These are phyloP conservation scores for Colletotrichum sp. DNA, from an alignment of 2,329 filamentous ascomycete species.

Conservation along the genomic window DNA sequence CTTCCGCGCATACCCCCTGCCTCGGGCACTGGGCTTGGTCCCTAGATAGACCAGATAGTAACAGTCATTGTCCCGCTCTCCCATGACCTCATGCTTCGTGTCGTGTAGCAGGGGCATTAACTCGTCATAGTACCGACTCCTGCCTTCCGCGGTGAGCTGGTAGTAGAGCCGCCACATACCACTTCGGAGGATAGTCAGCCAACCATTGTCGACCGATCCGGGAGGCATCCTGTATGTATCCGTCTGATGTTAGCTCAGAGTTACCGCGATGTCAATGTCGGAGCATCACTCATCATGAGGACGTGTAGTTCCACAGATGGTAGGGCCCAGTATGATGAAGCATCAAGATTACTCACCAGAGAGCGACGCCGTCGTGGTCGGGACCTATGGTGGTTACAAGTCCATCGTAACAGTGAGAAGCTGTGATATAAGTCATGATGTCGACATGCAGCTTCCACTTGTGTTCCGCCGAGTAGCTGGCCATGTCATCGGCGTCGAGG, in stretches of 20 bases:
- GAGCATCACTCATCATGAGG: background rate
- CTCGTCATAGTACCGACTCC: conserved; percentile 76
- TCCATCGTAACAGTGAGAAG: conserved; percentile 76
- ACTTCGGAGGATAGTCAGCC: conserved; percentile 72
- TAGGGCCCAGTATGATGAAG: background rate
- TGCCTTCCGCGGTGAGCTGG: conserved; percentile 74
- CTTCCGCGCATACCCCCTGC: conserved; percentile 75
- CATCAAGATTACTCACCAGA: conserved; percentile 65
- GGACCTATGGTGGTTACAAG: conserved; percentile 76
- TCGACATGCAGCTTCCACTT: conserved; percentile 79
- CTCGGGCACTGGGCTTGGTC: conserved; percentile 71
- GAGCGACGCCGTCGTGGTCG: conserved; percentile 77
- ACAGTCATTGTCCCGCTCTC: conserved; percentile 67
- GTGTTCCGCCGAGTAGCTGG: conserved; percentile 65
- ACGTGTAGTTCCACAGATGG: background rate
- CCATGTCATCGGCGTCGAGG: conserved; percentile 72
- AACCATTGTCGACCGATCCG: conserved; percentile 74
- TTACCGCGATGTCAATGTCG: background rate
- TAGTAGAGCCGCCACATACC: conserved; percentile 81
- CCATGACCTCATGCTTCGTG: conserved; percentile 73
- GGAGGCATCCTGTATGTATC: conserved; percentile 70
- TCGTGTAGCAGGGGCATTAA: conserved; percentile 77
- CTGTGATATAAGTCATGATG: conserved; percentile 79
- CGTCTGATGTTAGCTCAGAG: conserved; percentile 15
- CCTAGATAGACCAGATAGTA: conserved; percentile 89